Conservation (phyloP, 805 yeast species). For the Schwanniomyces pseudopolymorphus region DNA sequence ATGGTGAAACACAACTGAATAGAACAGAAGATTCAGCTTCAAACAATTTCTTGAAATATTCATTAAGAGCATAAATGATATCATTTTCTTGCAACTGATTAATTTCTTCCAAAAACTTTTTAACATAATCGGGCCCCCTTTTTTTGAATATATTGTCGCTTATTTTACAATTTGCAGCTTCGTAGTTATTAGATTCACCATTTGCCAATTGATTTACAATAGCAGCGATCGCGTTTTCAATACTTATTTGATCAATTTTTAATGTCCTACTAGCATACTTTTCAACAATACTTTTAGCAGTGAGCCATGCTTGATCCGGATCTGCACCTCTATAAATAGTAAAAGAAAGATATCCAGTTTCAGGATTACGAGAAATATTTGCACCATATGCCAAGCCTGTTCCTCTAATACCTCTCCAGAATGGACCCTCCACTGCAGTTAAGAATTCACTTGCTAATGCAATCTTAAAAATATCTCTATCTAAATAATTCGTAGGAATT, state of each 20-base stretch:
- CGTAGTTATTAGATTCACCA: slow-evolving; percentile 59
- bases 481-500: slow-evolving; percentile 50
- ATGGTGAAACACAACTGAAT: slow-evolving; percentile 74
- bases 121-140: slow-evolving; percentile 68
- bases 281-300: slow-evolving; percentile 63
- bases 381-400: slow-evolving; percentile 94
- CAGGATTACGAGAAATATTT: slow-evolving; percentile 54
- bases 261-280: slow-evolving; percentile 56
- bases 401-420: slow-evolving; percentile 95
- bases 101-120: slow-evolving; percentile 51
- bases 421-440: slow-evolving; percentile 91
- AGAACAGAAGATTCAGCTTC: slow-evolving; percentile 53
- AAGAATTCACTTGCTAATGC: slow-evolving; percentile 73
- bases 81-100: slow-evolving; percentile 55
- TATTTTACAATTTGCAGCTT: slow-evolving; percentile 67
- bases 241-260: slow-evolving; percentile 54
- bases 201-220: slow-evolving; percentile 73
- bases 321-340: slow-evolving; percentile 83
- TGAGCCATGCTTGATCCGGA: slow-evolving; percentile 60
- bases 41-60: slow-evolving; percentile 68
- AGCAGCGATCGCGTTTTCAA: slow-evolving; percentile 75
- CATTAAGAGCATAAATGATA: slow-evolving; percentile 47
- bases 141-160: slow-evolving; percentile 63
- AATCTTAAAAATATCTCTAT: slow-evolving; percentile 64
- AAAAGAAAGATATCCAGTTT: slow-evolving; percentile 65